Percentiles rank a stretch among this genome's conserved stretches.
Evolutionary conservation across 1,284 basidiomycete genomes (phyloP).

Genomic region (Ceratobasidium sp.): DNA sequence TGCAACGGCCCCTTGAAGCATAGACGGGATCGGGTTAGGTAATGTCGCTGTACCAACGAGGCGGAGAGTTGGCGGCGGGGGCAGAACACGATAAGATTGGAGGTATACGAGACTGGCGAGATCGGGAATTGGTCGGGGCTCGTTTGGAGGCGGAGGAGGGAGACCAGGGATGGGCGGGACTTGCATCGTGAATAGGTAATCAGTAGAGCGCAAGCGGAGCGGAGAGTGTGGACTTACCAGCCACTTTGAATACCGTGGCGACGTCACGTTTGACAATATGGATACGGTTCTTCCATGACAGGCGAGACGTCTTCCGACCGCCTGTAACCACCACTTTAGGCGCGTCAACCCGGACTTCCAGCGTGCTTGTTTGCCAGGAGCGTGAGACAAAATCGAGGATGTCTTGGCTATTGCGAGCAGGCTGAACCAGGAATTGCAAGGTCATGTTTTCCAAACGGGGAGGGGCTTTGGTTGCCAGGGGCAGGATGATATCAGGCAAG

Average conservation of each 20-base stretch:
- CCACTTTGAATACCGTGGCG: not conserved
- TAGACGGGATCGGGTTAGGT: conserved; percentile 19
- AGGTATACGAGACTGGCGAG: conserved; percentile 33
- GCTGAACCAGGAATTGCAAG: not conserved
- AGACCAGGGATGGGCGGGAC: conserved; percentile 37
- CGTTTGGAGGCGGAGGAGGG: conserved; percentile 23
- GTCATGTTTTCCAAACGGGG: conserved; percentile 2
- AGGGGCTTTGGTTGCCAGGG: conserved; percentile 7
- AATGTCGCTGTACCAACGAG: conserved; percentile 24
- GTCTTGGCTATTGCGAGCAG: conserved; percentile 14
- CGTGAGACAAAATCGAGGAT: conserved; percentile 10
- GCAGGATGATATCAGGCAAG: conserved; percentile 12
- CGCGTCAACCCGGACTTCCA: not conserved
- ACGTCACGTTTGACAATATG: conserved; percentile 20
- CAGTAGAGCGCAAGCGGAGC: not conserved
- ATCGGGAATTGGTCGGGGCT: conserved; percentile 35
- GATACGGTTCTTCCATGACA: conserved; percentile 14
- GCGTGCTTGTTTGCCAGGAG: conserved; percentile 5
- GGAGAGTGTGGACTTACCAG: not conserved
- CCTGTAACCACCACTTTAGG: conserved; percentile 16
- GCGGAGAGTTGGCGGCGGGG: conserved; percentile 42
- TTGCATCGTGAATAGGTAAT: not conserved
- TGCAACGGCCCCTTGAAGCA: conserved; percentile 15
- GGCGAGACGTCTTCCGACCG: not conserved
- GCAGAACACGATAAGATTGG: conserved; percentile 26